A percentile compares a stretch with the other conserved stretches of the same genome.
Conservation (phyloP, 192 early-diverging fungal species). For the Oehlia diaphana region DNA sequence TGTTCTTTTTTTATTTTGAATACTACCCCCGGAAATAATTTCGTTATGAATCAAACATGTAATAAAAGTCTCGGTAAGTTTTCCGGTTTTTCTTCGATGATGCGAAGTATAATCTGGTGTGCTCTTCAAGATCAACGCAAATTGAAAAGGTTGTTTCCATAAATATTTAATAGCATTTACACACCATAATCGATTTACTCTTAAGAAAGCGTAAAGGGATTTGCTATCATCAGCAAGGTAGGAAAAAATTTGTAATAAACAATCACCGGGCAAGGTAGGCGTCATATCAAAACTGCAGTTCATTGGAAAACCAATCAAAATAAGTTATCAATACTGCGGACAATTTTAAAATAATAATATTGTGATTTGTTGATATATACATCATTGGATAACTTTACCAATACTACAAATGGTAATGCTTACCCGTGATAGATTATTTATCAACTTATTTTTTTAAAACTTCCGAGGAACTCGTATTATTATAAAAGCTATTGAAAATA, state of each 20-base stretch:
- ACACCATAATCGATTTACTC: conserved; percentile 20
- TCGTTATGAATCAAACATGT: conserved; percentile 2
- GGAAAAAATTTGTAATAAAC: conserved; percentile 1
- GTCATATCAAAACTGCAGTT: not conserved
- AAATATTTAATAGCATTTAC: conserved; percentile 7
- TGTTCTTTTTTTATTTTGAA: not conserved
- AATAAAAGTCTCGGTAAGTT: not conserved
- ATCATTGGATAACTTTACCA: not conserved
- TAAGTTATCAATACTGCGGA: not conserved
- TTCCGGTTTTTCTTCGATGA: not conserved
- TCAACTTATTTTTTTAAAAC: not conserved
- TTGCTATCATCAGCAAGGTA: not conserved
- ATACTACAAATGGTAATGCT: not conserved
- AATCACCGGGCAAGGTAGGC: not conserved
- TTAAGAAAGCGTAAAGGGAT: not conserved
- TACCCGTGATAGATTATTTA: not conserved
- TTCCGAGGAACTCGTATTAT: not conserved
- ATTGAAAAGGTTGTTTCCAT: conserved; percentile 13
- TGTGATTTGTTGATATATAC: not conserved
- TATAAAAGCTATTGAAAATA: not conserved
- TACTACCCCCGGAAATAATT: not conserved
- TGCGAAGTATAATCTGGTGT: not conserved
- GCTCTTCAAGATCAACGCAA: not conserved
- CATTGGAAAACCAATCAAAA: not conserved
- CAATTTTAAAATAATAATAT: not conserved